Conservation (phyloP, 768 basidiomycete species). For the Hortiboletus flavorubellus region DNA sequence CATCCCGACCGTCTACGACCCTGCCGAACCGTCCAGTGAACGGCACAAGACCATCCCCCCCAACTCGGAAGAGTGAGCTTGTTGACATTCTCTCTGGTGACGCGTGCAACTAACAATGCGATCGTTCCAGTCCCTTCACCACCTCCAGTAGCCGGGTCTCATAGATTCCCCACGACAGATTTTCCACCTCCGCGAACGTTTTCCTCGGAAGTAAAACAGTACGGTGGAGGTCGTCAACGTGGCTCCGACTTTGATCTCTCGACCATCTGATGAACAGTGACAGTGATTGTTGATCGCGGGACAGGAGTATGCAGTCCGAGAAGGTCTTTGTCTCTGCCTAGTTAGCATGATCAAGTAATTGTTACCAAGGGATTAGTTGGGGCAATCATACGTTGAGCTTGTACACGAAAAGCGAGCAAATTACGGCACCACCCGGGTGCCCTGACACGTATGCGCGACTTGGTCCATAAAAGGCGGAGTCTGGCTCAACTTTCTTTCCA, state of each 20-base stretch:
- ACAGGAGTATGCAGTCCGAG: neutral
- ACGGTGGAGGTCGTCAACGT: conserved; percentile 59
- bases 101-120: conserved; percentile 10
- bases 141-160: conserved; percentile 60
- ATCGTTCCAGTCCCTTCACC: conserved; percentile 46
- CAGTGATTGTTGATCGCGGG: neutral
- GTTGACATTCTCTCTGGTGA: neutral
- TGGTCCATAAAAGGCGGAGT: conserved; percentile 21
- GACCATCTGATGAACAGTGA: conserved; percentile 24
- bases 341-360: neutral
- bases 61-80: conserved; percentile 48
- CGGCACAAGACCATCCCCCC: conserved; percentile 34
- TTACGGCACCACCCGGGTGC: neutral
- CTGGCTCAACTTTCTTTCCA: neutral
- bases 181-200: conserved; percentile 79
- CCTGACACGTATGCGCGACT: conserved; percentile 32
- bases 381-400: too few species aligned
- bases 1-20: conserved; percentile 9
- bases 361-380: too few species aligned
- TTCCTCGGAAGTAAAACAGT: conserved; percentile 44
- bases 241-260: conserved; percentile 71
- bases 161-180: conserved; percentile 71
- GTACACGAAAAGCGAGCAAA: neutral
- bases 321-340: neutral
- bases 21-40: conserved; percentile 23